Percentiles rank a stretch among this genome's conserved stretches.
phyloP scores from a whole-genome alignment of 1,139 yeast species.

The Sugiyamaella paludigena region DNA sequence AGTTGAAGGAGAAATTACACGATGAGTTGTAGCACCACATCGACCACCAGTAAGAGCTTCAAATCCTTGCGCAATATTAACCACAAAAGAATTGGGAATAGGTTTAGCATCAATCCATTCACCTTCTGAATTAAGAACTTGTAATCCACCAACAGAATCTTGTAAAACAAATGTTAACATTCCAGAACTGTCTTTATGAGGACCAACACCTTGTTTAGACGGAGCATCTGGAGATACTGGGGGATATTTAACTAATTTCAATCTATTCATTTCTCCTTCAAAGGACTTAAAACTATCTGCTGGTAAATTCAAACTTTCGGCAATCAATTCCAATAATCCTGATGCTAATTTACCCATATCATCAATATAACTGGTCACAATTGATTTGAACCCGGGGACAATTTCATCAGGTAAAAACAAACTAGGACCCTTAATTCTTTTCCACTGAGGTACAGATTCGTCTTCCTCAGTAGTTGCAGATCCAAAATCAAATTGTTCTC shows the following conservation, averaged over 20 bases:
- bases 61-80: conserved; percentile 42
- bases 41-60: conserved; percentile 42
- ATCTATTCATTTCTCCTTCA: conserved; percentile 45
- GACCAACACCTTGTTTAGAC: conserved; percentile 62
- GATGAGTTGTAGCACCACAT: conserved; percentile 60
- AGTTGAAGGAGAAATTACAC: conserved; percentile 54
- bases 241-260: conserved; percentile 41
- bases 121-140: conserved; percentile 62
- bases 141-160: conserved; percentile 53
- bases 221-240: conserved; percentile 27
- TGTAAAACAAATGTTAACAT: conserved; percentile 60
- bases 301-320: conserved; percentile 55
- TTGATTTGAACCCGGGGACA: conserved; percentile 52
- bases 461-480: conserved; percentile 50
- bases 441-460: conserved; percentile 38
- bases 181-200: conserved; percentile 65
- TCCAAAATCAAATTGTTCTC: conserved; percentile 69
- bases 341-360: conserved; percentile 50
- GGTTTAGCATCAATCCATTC: conserved; percentile 55
- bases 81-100: conserved; percentile 35
- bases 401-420: conserved; percentile 52
- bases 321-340: conserved; percentile 46
- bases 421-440: conserved; percentile 64
- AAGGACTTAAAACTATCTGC: conserved; percentile 47
- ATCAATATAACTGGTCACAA: conserved; percentile 46